A percentile compares a stretch with the other conserved stretches of the same genome.
Conservation (phyloP, 768 basidiomycete genomes). For the Leccinum truebloodii region DNA sequence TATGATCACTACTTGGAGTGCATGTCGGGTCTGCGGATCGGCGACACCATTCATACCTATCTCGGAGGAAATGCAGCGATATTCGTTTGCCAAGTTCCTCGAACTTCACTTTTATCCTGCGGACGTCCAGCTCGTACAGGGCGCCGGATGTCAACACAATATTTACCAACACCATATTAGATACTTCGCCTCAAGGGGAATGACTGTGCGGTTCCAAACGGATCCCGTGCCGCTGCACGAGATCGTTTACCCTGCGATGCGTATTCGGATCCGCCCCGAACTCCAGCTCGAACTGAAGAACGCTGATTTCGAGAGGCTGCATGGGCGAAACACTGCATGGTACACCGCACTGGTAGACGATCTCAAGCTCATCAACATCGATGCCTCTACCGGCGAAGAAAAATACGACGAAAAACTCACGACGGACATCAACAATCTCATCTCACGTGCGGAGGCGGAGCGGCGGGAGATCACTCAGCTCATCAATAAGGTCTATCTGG, state of each 20-base stretch:
- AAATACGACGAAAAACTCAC: slow-evolving; percentile 64
- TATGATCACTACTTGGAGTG: slow-evolving; percentile 88
- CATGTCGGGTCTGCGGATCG: slow-evolving; percentile 75
- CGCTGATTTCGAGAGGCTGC: slow-evolving; percentile 77
- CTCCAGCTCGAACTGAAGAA: slow-evolving; percentile 90
- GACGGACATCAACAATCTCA: slow-evolving; percentile 63
- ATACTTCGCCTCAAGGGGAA: slow-evolving; percentile 81
- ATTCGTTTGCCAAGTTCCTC: slow-evolving; percentile 95
- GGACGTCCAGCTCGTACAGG: slow-evolving; percentile 79
- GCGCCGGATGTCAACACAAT: slow-evolving; percentile 91
- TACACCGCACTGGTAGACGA: slow-evolving; percentile 76
- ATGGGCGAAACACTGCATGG: slow-evolving; percentile 71
- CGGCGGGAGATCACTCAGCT: slow-evolving; percentile 68
- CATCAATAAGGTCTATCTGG: slow-evolving; percentile 78
- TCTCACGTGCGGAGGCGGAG: slow-evolving; percentile 73
- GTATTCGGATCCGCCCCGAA: slow-evolving; percentile 83
- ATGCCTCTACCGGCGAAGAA: slow-evolving; percentile 79
- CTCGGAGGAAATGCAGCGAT: slow-evolving; percentile 88
- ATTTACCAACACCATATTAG: slow-evolving; percentile 91
- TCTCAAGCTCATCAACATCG: slow-evolving; percentile 72
- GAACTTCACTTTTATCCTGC: slow-evolving; percentile 96
- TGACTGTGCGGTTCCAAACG: slow-evolving; percentile 87
- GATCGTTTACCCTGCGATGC: slow-evolving; percentile 85
- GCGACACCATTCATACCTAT: slow-evolving; percentile 88
- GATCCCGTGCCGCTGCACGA: slow-evolving; percentile 84